Base-by-base conservation (phyloP, 2,329 filamentous ascomycete species). In the Mycosphaerella sp. region DNA sequence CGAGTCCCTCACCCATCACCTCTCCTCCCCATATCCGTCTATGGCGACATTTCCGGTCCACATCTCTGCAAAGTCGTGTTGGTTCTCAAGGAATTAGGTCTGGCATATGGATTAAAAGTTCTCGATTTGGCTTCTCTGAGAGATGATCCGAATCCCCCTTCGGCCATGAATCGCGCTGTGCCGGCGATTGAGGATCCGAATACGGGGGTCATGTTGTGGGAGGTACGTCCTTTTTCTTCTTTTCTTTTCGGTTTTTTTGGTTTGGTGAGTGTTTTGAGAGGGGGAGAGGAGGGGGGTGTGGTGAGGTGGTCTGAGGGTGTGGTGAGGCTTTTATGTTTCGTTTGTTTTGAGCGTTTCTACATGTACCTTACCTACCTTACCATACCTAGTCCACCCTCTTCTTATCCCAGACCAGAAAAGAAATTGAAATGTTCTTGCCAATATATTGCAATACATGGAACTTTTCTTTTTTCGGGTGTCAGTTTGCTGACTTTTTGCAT, bases 141-240 rank as follows among this genome's bases (percentile, higher is more conserved):
- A 36, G 67, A 70, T 3, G 55, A 63, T 2, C 45, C 50, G 0
- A 74, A 70, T 56, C 55, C 69, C 6, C 60, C 65, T 14, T 68
- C 75, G 58, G 75, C 73, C 55, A 67, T 70, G 41, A 76, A 76
- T 48, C 72, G 74, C n/a, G 68, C 73, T 7, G 42, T 72, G 2
- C 73, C 70, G 4, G 69, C 71, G 36, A 64, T 77, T 34, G 64
- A 76, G 48, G 75, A 78, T 59, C 73, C 73, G 53, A 76, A 73
- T 46, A 69, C 64, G 14, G 70, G 67, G 51, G 62, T 79, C 40
- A 72, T 70, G 0, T 66, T 76, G 32, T 79, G 74, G 72, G 76
- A 79, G 63, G 75, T 73, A 46, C 7, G 10, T 7, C 3, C 26
- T 21, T 21, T 21, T 21, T 21, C 21, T 21, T 21, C 3, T 21